Evolutionary conservation across 495 filamentous ascomycete species (phyloP).

Genomic region (Neurospora sp.): DNA sequence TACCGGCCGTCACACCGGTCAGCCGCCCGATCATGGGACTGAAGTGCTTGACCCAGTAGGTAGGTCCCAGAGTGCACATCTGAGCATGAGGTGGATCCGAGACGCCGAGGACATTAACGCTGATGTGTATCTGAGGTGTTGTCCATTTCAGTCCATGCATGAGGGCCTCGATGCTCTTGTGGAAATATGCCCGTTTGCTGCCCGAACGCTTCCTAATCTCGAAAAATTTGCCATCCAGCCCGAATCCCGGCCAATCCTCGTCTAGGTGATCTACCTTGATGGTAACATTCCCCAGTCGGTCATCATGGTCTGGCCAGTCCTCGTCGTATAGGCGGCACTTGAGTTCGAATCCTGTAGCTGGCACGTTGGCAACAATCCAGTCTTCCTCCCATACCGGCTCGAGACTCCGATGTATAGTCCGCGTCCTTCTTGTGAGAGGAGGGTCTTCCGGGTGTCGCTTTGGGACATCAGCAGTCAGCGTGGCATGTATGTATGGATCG

Average conservation of each 20-base stretch:
- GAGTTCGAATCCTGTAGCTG: slow-evolving; percentile 63
- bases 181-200: slow-evolving; percentile 73
- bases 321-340: slow-evolving; percentile 83
- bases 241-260: slow-evolving; percentile 58
- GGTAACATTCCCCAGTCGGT: slow-evolving; percentile 75
- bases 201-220: slow-evolving; percentile 73
- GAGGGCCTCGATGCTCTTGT: slow-evolving; percentile 51
- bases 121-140: slow-evolving; percentile 48
- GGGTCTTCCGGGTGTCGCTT: slow-evolving; percentile 75
- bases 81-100: slow-evolving; percentile 66
- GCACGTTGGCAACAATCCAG: slow-evolving; percentile 83
- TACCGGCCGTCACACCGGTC: slow-evolving; percentile 59
- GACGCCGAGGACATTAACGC: slow-evolving; percentile 62
- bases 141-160: slow-evolving; percentile 13
- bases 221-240: slow-evolving; percentile 45
- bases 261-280: slow-evolving; percentile 47
- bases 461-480: slow-evolving; percentile 50
- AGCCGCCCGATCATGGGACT: slow-evolving; percentile 83
- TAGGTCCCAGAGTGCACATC: slow-evolving; percentile 67
- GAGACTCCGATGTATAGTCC: slow-evolving; percentile 56
- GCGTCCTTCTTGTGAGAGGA: slow-evolving; percentile 58
- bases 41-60: slow-evolving; percentile 73
- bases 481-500: slow-evolving; percentile 73
- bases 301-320: slow-evolving; percentile 77
- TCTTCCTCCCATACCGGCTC: slow-evolving; percentile 74